Conservation (phyloP, 768 basidiomycete genomes). For the Termitomyces sp. region DNA sequence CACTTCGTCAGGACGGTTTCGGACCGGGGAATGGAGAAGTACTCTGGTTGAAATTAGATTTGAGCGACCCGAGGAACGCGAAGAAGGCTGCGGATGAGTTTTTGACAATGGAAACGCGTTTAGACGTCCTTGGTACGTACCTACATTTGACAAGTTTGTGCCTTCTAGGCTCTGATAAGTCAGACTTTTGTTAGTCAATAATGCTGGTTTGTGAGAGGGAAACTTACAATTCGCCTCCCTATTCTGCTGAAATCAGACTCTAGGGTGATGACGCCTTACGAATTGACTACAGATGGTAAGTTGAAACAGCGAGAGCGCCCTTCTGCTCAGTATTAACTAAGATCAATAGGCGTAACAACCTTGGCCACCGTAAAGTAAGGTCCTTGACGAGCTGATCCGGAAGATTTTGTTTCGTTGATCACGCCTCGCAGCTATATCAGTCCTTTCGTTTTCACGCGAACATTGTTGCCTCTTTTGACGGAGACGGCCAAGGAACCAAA, state of each 20-base stretch:
- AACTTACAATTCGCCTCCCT: not conserved
- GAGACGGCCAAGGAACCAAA: slow-evolving; percentile 39
- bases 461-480: slow-evolving; percentile 46
- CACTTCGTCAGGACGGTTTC: slow-evolving; percentile 37
- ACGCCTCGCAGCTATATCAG: slow-evolving; percentile 39
- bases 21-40: slow-evolving; percentile 40
- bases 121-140: slow-evolving; percentile 49
- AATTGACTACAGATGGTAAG: slow-evolving; percentile 10
- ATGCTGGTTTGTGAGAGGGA: slow-evolving; percentile 40
- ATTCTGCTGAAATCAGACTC: not conserved
- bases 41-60: slow-evolving; percentile 44
- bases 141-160: not conserved
- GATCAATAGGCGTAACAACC: slow-evolving; percentile 27
- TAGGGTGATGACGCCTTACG: slow-evolving; percentile 10
- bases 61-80: slow-evolving; percentile 41
- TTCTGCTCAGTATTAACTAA: not conserved
- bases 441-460: slow-evolving; percentile 48
- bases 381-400: not conserved
- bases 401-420: not conserved
- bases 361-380: slow-evolving; percentile 42
- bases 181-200: slow-evolving; percentile 41
- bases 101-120: slow-evolving; percentile 38
- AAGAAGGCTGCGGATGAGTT: slow-evolving; percentile 45
- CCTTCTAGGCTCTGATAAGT: not conserved
- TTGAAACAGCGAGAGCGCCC: not conserved